Evolutionary conservation across 441 rosid genomes (phyloP).

Genomic region (Erodium trifolium): DNA sequence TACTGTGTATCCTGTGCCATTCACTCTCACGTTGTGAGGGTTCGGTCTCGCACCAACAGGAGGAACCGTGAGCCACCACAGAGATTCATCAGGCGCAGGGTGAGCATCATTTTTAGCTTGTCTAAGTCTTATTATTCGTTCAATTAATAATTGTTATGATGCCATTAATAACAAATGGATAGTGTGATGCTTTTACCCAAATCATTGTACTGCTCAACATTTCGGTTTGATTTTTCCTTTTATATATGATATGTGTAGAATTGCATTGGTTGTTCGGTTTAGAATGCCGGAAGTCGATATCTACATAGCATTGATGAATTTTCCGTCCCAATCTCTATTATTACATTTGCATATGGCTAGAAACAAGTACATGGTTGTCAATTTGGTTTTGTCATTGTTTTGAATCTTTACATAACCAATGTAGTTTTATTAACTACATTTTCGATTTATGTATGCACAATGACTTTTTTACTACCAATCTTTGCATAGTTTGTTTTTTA

Average conservation of each 20-base stretch:
- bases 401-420: too few species aligned
- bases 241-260: not conserved
- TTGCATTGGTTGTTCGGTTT: not conserved
- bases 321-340: not conserved
- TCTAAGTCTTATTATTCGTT: too few species aligned
- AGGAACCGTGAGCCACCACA: constrained; percentile 83
- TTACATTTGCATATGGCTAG: not conserved
- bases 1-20: constrained; percentile 33
- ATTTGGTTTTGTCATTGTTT: too few species aligned
- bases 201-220: too few species aligned
- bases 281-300: too few species aligned
- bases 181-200: too few species aligned
- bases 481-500: too few species aligned
- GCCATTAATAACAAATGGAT: not conserved
- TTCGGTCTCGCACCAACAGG: constrained; percentile 62
- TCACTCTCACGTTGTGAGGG: constrained; percentile 89
- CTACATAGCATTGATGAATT: not conserved
- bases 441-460: too few species aligned
- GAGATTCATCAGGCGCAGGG: constrained; percentile 83
- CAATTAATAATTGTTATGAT: not conserved
- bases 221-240: not conserved
- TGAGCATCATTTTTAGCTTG: constrained; percentile 17
- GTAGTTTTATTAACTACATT: too few species aligned
- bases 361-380: not conserved
- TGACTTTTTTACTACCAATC: too few species aligned